Evolutionary conservation across 306 rosid species (phyloP).

Genomic region (Cucumis hystrix): DNA sequence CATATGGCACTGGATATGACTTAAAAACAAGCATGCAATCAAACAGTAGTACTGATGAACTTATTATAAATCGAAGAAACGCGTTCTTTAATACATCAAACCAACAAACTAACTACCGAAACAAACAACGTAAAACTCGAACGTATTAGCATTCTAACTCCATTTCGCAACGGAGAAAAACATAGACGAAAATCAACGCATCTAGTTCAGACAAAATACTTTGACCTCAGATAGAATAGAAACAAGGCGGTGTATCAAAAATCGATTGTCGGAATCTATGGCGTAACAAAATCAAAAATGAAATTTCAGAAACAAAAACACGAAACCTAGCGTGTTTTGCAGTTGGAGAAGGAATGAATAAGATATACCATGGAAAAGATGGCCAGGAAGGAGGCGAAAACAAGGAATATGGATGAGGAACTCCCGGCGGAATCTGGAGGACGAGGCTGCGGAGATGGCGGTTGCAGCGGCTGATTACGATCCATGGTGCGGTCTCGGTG

Average conservation of each 20-base stretch:
- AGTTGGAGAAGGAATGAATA: not conserved
- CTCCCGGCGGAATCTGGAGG: constrained; percentile 14
- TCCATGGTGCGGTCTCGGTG: constrained; percentile 39
- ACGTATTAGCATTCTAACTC: not conserved
- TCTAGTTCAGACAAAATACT: not conserved
- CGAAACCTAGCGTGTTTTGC: not conserved
- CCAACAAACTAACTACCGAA: not conserved
- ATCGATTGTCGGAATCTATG: not conserved
- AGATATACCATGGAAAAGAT: constrained; percentile 44
- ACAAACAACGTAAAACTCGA: not conserved
- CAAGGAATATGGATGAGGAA: constrained; percentile 16
- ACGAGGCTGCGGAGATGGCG: constrained; percentile 15
- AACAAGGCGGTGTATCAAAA: not conserved
- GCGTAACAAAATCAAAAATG: not conserved
- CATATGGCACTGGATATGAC: not conserved
- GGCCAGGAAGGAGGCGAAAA: constrained; percentile 29
- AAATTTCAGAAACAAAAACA: not conserved
- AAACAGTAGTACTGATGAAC: not conserved
- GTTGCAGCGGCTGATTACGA: constrained; percentile 21
- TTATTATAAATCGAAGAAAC: not conserved
- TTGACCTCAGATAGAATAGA: not conserved
- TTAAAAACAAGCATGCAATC: not conserved
- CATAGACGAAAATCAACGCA: not conserved
- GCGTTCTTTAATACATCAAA: not conserved
- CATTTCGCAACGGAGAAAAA: not conserved